Percentiles rank a stretch among this genome's conserved stretches.
Conservation (phyloP, 352 stramenopile genomes). For the Globisporangium paroecandrum region DNA sequence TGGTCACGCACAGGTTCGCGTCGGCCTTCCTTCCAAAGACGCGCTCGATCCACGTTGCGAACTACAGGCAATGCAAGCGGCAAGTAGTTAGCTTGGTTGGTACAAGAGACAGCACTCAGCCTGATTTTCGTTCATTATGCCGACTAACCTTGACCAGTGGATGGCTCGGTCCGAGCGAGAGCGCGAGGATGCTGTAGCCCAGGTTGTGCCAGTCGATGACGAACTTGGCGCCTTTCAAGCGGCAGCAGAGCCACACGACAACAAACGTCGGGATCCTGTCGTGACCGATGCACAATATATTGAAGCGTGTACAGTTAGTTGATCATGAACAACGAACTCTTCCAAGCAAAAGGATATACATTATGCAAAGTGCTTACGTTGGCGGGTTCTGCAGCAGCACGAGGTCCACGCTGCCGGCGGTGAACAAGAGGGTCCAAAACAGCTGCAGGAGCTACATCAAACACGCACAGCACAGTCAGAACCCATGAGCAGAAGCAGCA, state of each 20-base stretch:
- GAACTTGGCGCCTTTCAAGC: constrained; percentile 85
- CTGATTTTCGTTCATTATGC: neutral
- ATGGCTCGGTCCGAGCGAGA: constrained; percentile 59
- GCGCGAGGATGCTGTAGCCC: constrained; percentile 95
- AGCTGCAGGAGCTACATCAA: constrained; percentile 66
- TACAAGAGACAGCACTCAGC: neutral
- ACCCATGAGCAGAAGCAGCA: neutral
- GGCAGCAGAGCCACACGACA: constrained; percentile 78
- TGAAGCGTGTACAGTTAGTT: neutral
- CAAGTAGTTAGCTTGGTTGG: neutral
- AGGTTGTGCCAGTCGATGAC: constrained; percentile 99
- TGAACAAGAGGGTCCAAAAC: constrained; percentile 73
- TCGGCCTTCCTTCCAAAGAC: constrained; percentile 91
- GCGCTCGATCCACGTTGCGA: constrained; percentile 82
- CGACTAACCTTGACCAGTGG: constrained; percentile 62
- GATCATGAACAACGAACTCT: no score
- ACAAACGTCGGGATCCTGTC: constrained; percentile 93
- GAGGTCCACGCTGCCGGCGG: constrained; percentile 79
- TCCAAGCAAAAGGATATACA: neutral
- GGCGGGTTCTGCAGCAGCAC: constrained; percentile 99
- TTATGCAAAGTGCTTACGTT: constrained; percentile 38
- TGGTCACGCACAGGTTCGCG: constrained; percentile 96
- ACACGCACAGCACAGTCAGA: constrained; percentile 11
- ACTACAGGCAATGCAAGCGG: constrained; percentile 20
- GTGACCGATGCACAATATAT: neutral